Percentiles rank a stretch among this genome's conserved stretches.
Conservation (phyloP, 257 asterid species). For the Ophiorrhiza pumila region DNA sequence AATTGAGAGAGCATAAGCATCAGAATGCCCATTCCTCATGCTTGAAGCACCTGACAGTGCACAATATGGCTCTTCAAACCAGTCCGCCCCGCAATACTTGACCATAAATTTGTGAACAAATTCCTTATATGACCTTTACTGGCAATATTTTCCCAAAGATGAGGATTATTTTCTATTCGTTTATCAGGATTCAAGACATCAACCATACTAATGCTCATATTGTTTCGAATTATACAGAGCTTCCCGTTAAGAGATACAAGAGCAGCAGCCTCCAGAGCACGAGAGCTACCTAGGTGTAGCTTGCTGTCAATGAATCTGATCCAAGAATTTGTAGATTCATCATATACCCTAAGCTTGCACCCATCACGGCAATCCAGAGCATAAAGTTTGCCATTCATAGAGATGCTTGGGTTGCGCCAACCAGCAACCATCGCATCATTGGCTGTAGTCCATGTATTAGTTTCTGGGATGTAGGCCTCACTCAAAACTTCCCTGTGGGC, state of each 20-base stretch:
- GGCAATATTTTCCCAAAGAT: constrained; percentile 47
- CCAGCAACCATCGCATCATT: constrained; percentile 43
- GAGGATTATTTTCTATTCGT: constrained; percentile 44
- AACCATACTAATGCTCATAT: constrained; percentile 50
- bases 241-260: constrained; percentile 42
- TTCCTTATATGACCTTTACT: constrained; percentile 42
- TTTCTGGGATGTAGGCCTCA: constrained; percentile 39
- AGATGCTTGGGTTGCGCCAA: constrained; percentile 48
- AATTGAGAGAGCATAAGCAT: not conserved
- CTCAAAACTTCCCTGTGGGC: constrained; percentile 42
- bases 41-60: constrained; percentile 52
- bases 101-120: constrained; percentile 43
- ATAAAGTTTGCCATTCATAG: constrained; percentile 42
- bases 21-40: constrained; percentile 22
- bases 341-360: constrained; percentile 42
- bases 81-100: constrained; percentile 46
- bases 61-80: constrained; percentile 48
- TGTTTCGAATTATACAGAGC: constrained; percentile 46
- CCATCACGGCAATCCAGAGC: constrained; percentile 49
- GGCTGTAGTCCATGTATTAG: constrained; percentile 35
- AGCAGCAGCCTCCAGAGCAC: constrained; percentile 44
- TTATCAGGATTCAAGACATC: constrained; percentile 39
- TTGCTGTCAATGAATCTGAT: constrained; percentile 44
- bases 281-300: constrained; percentile 43
- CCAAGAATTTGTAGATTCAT: constrained; percentile 37